A percentile compares a stretch with the other conserved stretches of the same genome.
These are phyloP conservation scores for Trametes sp. DNA, from an alignment of 1,284 basidiomycete species.

Conservation along the genomic window DNA sequence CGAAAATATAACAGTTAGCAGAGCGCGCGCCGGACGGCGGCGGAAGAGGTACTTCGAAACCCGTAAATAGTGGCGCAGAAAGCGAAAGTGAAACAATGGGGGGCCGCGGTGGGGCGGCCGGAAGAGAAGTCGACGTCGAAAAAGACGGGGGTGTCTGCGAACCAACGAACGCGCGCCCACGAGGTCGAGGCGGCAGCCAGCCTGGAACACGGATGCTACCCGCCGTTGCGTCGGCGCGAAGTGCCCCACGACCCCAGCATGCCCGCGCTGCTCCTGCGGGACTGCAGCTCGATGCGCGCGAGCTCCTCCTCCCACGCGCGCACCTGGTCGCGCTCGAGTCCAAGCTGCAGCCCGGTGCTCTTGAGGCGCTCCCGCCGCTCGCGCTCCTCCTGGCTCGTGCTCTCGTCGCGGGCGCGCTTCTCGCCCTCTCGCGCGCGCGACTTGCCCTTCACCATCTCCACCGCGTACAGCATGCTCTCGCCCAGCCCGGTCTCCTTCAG, in stretches of 20 bases:
- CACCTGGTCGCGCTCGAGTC: conserved; percentile 47
- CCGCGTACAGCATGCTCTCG: conserved; percentile 29
- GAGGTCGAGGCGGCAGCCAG: not conserved
- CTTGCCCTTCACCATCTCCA: conserved; percentile 29
- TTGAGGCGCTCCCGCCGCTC: conserved; percentile 27
- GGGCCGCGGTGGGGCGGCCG: not conserved
- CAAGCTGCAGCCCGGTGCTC: conserved; percentile 24
- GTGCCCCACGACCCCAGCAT: conserved; percentile 59
- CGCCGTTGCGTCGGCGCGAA: conserved; percentile 48
- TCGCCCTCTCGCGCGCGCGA: conserved; percentile 26
- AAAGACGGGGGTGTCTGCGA: not conserved
- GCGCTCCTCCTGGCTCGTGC: conserved; percentile 25
- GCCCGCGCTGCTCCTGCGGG: conserved; percentile 63
- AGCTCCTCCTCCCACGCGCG: conserved; percentile 82
- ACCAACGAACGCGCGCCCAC: not conserved
- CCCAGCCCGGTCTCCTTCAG: conserved; percentile 30
- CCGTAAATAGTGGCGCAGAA: not conserved
- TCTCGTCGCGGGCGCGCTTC: conserved; percentile 30
- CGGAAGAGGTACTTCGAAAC: conserved; percentile 3
- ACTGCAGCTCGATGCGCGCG: conserved; percentile 69
- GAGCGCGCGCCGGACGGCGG: conserved; percentile 12
- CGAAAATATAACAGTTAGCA: conserved; percentile 1
- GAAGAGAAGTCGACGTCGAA: not conserved
- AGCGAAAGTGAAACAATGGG: conserved; percentile 2
- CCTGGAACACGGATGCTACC: conserved; percentile 7